These are phyloP conservation scores for Sporormia fimetaria DNA, from an alignment of 495 filamentous ascomycete species.

Conservation along the genomic window DNA sequence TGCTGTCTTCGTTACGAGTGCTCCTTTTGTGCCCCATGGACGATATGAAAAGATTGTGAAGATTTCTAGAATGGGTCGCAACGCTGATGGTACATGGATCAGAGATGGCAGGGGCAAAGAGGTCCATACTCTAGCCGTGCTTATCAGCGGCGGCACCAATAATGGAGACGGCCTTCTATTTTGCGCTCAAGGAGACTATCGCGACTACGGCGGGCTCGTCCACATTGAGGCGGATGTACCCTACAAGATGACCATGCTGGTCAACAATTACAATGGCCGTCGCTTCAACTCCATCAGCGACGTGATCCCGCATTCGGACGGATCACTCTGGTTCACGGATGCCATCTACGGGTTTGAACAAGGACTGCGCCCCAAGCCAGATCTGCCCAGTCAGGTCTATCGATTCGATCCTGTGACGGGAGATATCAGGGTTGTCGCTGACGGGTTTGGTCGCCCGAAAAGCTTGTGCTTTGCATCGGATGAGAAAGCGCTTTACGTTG, in stretches of 20 bases:
- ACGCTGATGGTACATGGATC: background rate
- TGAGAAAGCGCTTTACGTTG: slow-evolving; percentile 33
- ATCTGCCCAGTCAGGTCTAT: slow-evolving; percentile 38
- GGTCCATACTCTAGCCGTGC: background rate
- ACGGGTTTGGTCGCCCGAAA: slow-evolving; percentile 30
- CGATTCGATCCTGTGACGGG: slow-evolving; percentile 36
- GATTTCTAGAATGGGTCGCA: background rate
- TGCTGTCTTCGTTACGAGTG: background rate
- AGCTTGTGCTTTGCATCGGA: slow-evolving; percentile 36
- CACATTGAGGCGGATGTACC: background rate
- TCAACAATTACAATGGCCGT: slow-evolving; percentile 23
- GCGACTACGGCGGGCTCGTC: background rate
- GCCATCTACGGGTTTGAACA: slow-evolving; percentile 37
- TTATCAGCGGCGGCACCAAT: background rate
- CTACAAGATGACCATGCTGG: slow-evolving; percentile 12
- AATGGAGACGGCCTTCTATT: background rate
- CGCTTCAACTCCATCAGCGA: slow-evolving; percentile 25
- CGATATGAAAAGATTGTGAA: background rate
- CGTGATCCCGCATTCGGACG: slow-evolving; percentile 26
- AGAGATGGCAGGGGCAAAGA: no score
- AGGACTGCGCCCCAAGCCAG: slow-evolving; percentile 35
- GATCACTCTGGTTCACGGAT: slow-evolving; percentile 46
- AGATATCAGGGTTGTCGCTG: slow-evolving; percentile 20
- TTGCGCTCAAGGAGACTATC: background rate
- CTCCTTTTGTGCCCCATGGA: background rate